A percentile compares a stretch with the other conserved stretches of the same genome.
These are phyloP conservation scores for Penicillium soppii DNA, from an alignment of 495 filamentous ascomycete species.

Conservation along the genomic window DNA sequence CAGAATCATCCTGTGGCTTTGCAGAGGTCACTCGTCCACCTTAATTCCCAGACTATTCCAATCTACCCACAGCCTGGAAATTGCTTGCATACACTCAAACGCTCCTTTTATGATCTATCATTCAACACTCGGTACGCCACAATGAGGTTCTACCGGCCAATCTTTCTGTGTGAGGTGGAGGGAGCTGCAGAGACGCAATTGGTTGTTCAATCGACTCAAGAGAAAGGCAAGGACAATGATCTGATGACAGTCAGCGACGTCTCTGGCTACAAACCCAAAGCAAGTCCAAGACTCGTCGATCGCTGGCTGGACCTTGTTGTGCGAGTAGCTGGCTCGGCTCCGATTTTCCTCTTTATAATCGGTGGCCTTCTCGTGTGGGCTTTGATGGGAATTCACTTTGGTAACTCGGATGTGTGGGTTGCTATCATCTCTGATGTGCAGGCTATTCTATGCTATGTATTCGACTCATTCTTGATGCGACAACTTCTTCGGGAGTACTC, in stretches of 20 bases:
- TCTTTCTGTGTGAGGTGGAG: constrained; percentile 17
- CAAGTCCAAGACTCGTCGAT: constrained; percentile 23
- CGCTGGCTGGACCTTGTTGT: constrained; percentile 34
- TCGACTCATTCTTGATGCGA: constrained; percentile 38
- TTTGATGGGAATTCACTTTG: constrained; percentile 28
- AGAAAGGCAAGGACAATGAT: constrained; percentile 1
- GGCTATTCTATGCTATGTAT: constrained; percentile 38
- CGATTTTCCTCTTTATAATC: constrained; percentile 27
- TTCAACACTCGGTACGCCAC: too few species aligned
- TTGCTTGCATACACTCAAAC: too few species aligned
- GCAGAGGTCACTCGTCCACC: too few species aligned
- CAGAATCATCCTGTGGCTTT: too few species aligned
- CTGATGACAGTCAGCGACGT: constrained; percentile 4
- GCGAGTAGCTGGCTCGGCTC: constrained; percentile 23
- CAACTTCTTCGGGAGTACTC: constrained; percentile 35
- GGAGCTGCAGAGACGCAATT: constrained; percentile 22
- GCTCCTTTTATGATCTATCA: too few species aligned
- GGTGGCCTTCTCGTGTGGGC: constrained; percentile 26
- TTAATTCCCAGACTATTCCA: too few species aligned
- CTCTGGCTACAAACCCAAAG: constrained; percentile 16
- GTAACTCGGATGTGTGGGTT: constrained; percentile 32
- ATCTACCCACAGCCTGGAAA: too few species aligned
- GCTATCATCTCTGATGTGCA: constrained; percentile 37
- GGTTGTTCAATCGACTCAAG: background rate
- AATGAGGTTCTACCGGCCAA: constrained; percentile 13